These are phyloP conservation scores for Erigeron canadensis DNA, from an alignment of 129 eudicot genomes.

Conservation along the genomic window DNA sequence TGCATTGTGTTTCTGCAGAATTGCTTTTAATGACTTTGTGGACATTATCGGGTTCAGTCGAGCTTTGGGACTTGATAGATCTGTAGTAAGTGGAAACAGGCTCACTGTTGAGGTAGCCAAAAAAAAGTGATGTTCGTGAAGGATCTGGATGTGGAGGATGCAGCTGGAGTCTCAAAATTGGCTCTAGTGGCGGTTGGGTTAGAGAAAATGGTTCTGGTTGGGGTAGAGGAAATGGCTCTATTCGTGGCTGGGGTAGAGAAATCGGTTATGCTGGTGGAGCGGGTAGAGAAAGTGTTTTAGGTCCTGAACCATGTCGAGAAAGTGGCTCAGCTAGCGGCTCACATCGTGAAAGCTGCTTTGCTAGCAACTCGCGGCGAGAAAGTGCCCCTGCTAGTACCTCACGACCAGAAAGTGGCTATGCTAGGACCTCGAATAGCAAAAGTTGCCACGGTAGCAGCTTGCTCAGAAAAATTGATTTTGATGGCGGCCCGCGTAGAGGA, in stretches of 20 bases:
- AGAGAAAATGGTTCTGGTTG: too few relatives aligned
- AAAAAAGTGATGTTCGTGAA: conserved; percentile 37
- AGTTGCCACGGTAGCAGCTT: conserved; percentile 39
- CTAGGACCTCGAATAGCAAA: conserved; percentile 20
- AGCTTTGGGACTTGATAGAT: conserved; percentile 65
- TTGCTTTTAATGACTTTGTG: conserved; percentile 72
- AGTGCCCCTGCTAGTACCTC: conserved; percentile 15
- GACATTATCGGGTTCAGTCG: conserved; percentile 42
- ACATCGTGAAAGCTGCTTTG: conserved; percentile 13
- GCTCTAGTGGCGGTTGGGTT: conserved; percentile 28
- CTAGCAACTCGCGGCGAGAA: conserved; percentile 25
- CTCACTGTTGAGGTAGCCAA: conserved; percentile 61
- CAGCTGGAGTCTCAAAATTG: conserved; percentile 3
- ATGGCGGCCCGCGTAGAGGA: conserved; percentile 29
- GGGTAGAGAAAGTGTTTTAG: too few relatives aligned
- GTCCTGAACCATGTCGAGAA: too few relatives aligned
- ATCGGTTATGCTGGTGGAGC: too few relatives aligned
- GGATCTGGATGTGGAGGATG: conserved; percentile 15
- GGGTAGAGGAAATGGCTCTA: too few relatives aligned
- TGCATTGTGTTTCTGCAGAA: conserved; percentile 41
- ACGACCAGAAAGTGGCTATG: conserved; percentile 10
- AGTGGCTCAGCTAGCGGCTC: too few relatives aligned
- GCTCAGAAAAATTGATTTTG: conserved; percentile 14
- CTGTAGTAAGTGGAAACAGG: conserved; percentile 43
- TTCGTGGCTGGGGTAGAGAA: too few relatives aligned